Base-by-base conservation (phyloP, 1,139 yeast genomes). In the Scheffersomyces segobiensis region DNA sequence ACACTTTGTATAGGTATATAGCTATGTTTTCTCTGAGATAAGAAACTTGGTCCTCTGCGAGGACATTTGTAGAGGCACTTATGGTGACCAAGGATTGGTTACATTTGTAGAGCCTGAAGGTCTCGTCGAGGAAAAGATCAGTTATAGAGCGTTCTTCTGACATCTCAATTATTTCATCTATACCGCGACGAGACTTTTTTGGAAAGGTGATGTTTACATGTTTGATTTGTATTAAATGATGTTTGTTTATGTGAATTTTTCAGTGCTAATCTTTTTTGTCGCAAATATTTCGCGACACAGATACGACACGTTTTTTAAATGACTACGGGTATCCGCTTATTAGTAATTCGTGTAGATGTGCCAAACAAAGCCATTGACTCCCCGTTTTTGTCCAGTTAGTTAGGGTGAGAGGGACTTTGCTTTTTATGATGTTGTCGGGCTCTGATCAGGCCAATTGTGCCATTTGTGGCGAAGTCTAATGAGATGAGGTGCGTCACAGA, bases 101-200 rank as follows among this genome's bases (percentile, higher is more conserved):
- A 5, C 55, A 20, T 51, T 62, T 64, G 57, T 59, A 56, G 18
- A 64, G 53, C 59, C 59, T 62, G 59, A 63, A 64, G 48, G 65
- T 59, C 54, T 62, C 65, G 59, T 62, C 59, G 32, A 62, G 52
- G 51, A 63, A 62, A 50, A 63, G 19, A 46, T 50, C 26, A 5
- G 50, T 48, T 6, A 48, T 48, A 48, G 17, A 14, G 5, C 42
- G 42, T 32, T 32, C 42, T 32, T 32, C 42, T 14, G 42, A 32
- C 42, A 32, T 32, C 3, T 14, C 42, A 32, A 32, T 10, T 32
- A 32, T 32, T 24, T 32, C 42, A 32, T 32, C 42, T 12, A 32
- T 10, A 4, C 12, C 3, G 12, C 32, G 8, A 24, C 8, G 2
- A 6, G 32, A 24, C 5, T 4, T 7, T 24, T 7, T 24, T 6